Percentiles rank a stretch among this genome's conserved stretches.
phyloP scores from a whole-genome alignment of 805 yeast species.

The Yueomyces sinensis region DNA sequence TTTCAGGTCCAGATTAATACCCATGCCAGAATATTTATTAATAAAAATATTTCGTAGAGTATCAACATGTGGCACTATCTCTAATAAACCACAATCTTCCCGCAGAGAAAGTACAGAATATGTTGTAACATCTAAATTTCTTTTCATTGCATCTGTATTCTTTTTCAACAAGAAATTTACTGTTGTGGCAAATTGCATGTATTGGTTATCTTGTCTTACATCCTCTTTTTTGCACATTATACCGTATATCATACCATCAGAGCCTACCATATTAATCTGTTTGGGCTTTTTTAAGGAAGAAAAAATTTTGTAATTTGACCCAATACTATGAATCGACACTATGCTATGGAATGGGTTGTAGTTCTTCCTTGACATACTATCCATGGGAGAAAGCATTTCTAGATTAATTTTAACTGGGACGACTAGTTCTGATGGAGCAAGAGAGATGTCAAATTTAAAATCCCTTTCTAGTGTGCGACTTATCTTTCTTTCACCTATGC shows the following conservation, averaged over 20 bases:
- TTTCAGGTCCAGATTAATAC: constrained; percentile 21
- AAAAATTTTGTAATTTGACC: constrained; percentile 55
- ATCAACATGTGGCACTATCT: constrained; percentile 67
- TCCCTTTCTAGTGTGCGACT: constrained; percentile 22
- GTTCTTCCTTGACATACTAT: constrained; percentile 28
- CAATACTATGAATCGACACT: constrained; percentile 50
- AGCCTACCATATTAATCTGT: constrained; percentile 60
- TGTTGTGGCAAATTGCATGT: constrained; percentile 79
- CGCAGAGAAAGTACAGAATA: constrained; percentile 83
- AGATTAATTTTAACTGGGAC: constrained; percentile 66
- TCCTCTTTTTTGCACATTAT: constrained; percentile 85
- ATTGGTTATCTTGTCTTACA: constrained; percentile 86
- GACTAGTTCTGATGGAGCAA: constrained; percentile 41
- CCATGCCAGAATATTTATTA: constrained; percentile 29
- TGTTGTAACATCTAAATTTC: constrained; percentile 59
- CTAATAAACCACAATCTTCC: constrained; percentile 82
- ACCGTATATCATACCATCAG: constrained; percentile 61
- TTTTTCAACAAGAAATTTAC: constrained; percentile 59
- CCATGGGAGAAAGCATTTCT: constrained; percentile 48
- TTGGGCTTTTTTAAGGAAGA: constrained; percentile 81
- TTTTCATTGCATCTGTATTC: constrained; percentile 58
- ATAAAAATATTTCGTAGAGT: constrained; percentile 55
- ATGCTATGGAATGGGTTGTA: constrained; percentile 34
- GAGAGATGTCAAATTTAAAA: constrained; percentile 29
- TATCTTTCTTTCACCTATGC: constrained; percentile 15